Conservation (phyloP, 345 rosid species). For the Murraya paniculata region DNA sequence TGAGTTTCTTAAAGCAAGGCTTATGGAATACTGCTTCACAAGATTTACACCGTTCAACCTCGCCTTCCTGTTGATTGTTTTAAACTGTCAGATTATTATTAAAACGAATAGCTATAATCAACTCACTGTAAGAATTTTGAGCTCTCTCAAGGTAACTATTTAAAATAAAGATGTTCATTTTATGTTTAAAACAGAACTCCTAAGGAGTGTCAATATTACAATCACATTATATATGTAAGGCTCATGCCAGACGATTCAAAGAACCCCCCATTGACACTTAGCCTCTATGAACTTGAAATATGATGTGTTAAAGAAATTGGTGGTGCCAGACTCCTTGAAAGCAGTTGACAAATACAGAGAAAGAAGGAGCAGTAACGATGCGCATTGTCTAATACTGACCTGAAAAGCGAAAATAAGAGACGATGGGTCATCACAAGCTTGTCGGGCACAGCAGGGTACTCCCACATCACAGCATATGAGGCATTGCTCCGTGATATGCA, state of each 20-base stretch:
- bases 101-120: not conserved
- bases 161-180: not conserved
- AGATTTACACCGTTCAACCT: slow-evolving; percentile 53
- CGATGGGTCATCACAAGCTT: slow-evolving; percentile 85
- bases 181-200: not conserved
- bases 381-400: slow-evolving; percentile 41
- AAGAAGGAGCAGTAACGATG: not conserved
- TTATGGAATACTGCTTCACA: slow-evolving; percentile 70
- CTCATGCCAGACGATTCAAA: not conserved
- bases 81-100: slow-evolving; percentile 15
- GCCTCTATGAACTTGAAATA: not conserved
- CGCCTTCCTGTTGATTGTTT: slow-evolving; percentile 64
- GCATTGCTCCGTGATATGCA: slow-evolving; percentile 87
- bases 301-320: not conserved
- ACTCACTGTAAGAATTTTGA: not conserved
- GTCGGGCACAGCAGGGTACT: slow-evolving; percentile 79
- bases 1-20: slow-evolving; percentile 65
- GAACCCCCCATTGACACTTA: not conserved
- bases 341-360: not conserved
- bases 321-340: not conserved
- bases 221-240: not conserved
- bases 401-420: slow-evolving; percentile 94
- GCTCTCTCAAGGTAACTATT: not conserved
- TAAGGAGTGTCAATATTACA: not conserved
- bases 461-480: slow-evolving; percentile 95